Base-by-base conservation (phyloP, 257 asterid genomes). In the Solanum paucissectum region DNA sequence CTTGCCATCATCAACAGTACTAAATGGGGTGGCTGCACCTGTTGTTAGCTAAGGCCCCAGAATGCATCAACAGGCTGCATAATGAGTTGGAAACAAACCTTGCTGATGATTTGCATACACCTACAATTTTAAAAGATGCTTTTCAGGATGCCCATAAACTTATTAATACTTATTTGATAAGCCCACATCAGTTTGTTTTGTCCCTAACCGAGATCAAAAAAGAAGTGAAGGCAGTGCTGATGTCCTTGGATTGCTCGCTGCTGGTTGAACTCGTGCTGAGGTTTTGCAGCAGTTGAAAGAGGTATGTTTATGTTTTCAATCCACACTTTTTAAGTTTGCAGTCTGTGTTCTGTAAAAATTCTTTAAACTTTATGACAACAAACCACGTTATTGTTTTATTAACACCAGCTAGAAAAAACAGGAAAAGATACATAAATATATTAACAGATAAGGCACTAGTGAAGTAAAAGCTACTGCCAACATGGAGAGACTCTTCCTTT, bases 91-190 rank as follows among this genome's bases (percentile, higher is more conserved):
- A 94, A 89, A 33, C 92, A 4, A 94, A 88, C 88, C 60, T 96
- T 90, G 92, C 98, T 4, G 98, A 95, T 90, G 99, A 96, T 90
- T 88, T 96, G 91, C 98, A 92, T 88, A 52, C 98, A 3, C 95
- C 97, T 9, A 18, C 94, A 62, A 83, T 94, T 85, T 85, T 95
- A 64, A 96, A 93, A 86, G 88, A 90, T 34, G 66, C 94, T 29
- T 94, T 96, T 87, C 94, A 89, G 84, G 98, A 93, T 49, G 94
- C 93, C 71, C 87, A 93, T 90, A 92, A 91, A 90, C 88, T 82
- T 86, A 90, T 94, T 89, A 94, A 95, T 86, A 88, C 40, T 87
- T 89, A 91, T 25, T 23, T 93, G 60, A 92, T 89, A 87, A 66
- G 87, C 88, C 83, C 86, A 69, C 90, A 69, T 44, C 89, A 62